Evolutionary conservation across 331 rosid genomes (phyloP), one percentile per base, ranked within the genome.

Genomic region (Quercus tomentella): DNA sequence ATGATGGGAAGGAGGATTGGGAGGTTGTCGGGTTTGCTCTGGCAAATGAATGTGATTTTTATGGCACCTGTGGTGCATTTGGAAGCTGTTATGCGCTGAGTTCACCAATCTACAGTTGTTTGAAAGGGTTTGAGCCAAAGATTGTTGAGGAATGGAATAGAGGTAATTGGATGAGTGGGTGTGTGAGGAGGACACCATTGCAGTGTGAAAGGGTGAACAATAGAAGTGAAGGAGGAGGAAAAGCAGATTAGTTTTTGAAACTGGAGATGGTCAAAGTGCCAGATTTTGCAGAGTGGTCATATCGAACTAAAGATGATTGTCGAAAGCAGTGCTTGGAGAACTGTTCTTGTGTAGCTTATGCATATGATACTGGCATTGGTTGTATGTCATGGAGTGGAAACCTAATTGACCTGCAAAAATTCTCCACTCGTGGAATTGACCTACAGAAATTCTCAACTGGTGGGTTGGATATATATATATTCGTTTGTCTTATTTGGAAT

Each of bases 261-360:
- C 1, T 68, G 23, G 75, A 54, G 52, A 54, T 18, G 51, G n/a
- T 69, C 31, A 68, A 77, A 67, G 25, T 67, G 3, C 75, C 67
- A 3, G 10, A 4, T 3, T 54, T 68, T 8, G 63, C 66, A 12
- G 12, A 43, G 51, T 77, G 56, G 81, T 31, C 28, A 1, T 41
- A 9, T 54, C 63, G 30, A 45, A 62, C 65, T 1, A n/a, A 63
- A 77, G 65, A 67, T 8, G 21, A 77, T 1, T 77, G 80, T 18
- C 30, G 52, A 66, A 26, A 25, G 10, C 74, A 51, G 65, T 77
- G 80, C 37, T 66, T 66, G 33, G 11, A 20, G 17, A 63, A 66
- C 33, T 66, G 65, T 77, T 77, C 80, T 51, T 77, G 80, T 67
- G 49, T 70, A 20, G 80, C 80, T 49, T 77, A 66, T 77, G 54